These are phyloP conservation scores for Paramecium sexaurelia DNA, from an alignment of 73 alveolate genomes.

Conservation along the genomic window DNA sequence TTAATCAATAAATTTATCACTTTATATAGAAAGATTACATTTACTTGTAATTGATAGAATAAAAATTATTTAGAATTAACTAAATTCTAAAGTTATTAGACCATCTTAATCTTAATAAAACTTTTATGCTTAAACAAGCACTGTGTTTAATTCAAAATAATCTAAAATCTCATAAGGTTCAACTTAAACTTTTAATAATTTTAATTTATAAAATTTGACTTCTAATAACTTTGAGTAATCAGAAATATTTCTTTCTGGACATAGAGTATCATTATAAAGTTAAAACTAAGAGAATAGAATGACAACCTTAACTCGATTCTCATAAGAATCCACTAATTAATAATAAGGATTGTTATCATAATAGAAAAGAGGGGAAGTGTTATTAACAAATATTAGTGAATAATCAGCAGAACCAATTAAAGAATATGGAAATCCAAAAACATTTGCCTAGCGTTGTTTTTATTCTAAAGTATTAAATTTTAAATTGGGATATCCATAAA, in stretches of 20 bases:
- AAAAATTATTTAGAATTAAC: neutral
- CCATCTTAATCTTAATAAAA: neutral
- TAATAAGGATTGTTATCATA: neutral
- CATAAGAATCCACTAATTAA: neutral
- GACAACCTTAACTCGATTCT: neutral
- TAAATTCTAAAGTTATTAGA: neutral
- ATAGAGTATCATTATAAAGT: neutral
- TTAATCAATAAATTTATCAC: neutral
- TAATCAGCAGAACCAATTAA: neutral
- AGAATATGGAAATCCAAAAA: neutral
- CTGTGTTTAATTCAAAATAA: neutral
- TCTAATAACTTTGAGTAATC: neutral
- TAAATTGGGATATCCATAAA: neutral
- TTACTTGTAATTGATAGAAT: slow-evolving; percentile 19
- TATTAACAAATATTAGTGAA: neutral
- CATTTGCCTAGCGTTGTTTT: neutral
- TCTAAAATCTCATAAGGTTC: neutral
- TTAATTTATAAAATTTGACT: neutral
- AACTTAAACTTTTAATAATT: neutral
- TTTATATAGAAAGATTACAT: slow-evolving; percentile 13
- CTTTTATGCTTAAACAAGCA: neutral
- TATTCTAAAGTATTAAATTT: neutral
- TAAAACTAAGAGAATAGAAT: neutral
- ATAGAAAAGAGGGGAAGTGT: neutral
- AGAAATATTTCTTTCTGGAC: neutral